Percentiles rank a stretch among this genome's conserved stretches.
Evolutionary conservation across 1,284 basidiomycete species (phyloP).

Genomic region (Serendipita sp.): DNA sequence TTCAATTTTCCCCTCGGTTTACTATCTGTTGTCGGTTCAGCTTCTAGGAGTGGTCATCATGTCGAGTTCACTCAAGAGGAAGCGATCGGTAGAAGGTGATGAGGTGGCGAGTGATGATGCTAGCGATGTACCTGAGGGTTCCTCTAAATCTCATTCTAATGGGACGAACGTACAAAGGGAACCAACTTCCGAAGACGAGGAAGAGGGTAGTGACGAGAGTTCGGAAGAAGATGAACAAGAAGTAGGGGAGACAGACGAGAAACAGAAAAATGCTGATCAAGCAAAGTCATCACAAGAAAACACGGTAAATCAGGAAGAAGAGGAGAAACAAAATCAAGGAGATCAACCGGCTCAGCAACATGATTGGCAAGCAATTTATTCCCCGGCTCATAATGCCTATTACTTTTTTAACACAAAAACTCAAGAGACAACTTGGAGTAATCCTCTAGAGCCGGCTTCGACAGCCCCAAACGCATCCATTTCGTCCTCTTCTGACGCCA

Average conservation of each 20-base stretch:
- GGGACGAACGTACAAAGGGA: neutral
- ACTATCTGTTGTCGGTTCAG: neutral
- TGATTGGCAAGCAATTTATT: constrained; percentile 77
- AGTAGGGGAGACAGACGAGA: neutral
- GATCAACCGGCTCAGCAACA: constrained; percentile 11
- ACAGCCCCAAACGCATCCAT: constrained; percentile 12
- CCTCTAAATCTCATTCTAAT: neutral
- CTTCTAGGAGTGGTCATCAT: neutral
- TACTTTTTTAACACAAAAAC: constrained; percentile 78
- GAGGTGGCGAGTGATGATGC: neutral
- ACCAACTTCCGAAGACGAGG: neutral
- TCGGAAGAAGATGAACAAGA: neutral
- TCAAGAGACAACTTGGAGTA: constrained; percentile 77
- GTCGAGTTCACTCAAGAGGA: neutral
- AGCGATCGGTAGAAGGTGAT: neutral
- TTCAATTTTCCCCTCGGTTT: neutral
- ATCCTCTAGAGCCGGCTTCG: constrained; percentile 44
- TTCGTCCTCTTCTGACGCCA: constrained; percentile 2
- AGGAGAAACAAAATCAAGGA: neutral
- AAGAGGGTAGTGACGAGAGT: neutral
- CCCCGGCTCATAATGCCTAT: constrained; percentile 67
- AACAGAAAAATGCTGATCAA: constrained; percentile 6
- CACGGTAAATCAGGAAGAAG: neutral
- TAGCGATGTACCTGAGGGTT: neutral
- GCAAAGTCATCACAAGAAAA: neutral